Base-by-base conservation (phyloP, 164 flowering plant species). In the Dillenia turbinata region DNA sequence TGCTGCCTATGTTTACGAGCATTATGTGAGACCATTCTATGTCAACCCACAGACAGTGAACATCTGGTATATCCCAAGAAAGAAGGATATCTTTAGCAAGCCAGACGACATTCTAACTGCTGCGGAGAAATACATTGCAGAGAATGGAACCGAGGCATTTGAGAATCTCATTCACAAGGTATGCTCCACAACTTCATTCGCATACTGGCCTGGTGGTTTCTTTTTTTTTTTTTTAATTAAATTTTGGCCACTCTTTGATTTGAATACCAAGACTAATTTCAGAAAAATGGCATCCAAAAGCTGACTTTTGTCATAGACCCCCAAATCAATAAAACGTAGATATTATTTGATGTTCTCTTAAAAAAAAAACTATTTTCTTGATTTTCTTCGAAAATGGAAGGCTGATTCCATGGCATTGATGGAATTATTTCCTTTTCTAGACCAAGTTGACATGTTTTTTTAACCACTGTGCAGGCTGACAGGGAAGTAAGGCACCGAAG, bases 41-140 rank as follows among this genome's bases (percentile, higher is more conserved):
- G 15, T 65, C 52, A 77, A 78, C 47, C 78, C 75, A 6, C 77
- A 66, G 59, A 76, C 69, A 3, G 64, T 85, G 48, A 80, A 81
- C 65, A 65, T 77, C 47, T 83, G 85, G 86, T 81, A 81, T 62
- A 73, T 78, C 54, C 87, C 80, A 14, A 67, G 71, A 61, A 75
- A 71, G 80, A 81, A 79, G 67, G 81, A 79, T 26, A 8, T 24
- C 13, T 73, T 79, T 54, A 70, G 69, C 17, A 77, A 78, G 64
- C 78, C 74, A 40, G 84, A 86, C 64, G 90, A 86, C 69, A 74
- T 85, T 60, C 63, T 88, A 52, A 74, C 80, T 17, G 87, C 85
- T 46, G 92, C 90, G 1, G 81, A 83, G 75, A 80, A 76, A 66
- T 85, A 88, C 69, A 85, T 86, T 8, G 52, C 74, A 63, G 84